Percentiles rank a stretch among this genome's conserved stretches.
Conservation (phyloP, 257 asterid species). For the Solanum megistacrolobum region DNA sequence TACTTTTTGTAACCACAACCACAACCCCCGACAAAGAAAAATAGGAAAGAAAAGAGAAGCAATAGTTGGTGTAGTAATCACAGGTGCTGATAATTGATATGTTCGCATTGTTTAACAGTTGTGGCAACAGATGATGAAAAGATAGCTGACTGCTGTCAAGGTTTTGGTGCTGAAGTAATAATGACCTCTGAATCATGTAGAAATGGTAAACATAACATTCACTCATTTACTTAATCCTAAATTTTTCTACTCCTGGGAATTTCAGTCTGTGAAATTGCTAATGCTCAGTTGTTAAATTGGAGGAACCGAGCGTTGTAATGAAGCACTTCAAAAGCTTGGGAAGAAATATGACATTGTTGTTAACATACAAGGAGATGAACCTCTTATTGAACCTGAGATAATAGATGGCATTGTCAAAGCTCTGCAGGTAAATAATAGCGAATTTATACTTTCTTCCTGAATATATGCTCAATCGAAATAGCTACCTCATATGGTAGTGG, state of each 20-base stretch:
- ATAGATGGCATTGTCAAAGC: slow-evolving; percentile 80
- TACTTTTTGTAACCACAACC: neutral
- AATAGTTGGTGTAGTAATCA: neutral
- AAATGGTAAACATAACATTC: slow-evolving; percentile 39
- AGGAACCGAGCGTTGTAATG: slow-evolving; percentile 89
- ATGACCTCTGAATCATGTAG: slow-evolving; percentile 84
- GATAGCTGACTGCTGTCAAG: slow-evolving; percentile 84
- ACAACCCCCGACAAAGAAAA: neutral
- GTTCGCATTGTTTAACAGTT: slow-evolving; percentile 27
- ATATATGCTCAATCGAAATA: neutral
- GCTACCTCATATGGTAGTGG: neutral
- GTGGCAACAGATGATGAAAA: slow-evolving; percentile 90
- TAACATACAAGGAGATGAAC: slow-evolving; percentile 95
- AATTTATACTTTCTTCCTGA: neutral
- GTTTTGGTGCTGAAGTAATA: slow-evolving; percentile 87
- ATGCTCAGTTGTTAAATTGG: neutral
- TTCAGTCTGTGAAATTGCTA: neutral
- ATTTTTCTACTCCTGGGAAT: neutral
- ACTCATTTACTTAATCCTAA: neutral
- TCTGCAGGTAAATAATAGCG: slow-evolving; percentile 42
- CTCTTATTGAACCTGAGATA: slow-evolving; percentile 85
- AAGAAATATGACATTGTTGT: slow-evolving; percentile 69
- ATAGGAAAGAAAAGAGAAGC: neutral
- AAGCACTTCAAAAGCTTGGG: slow-evolving; percentile 64
- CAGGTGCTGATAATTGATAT: neutral